These are phyloP conservation scores for Backusella australiensis DNA, from an alignment of 192 early-diverging fungal genomes.

Conservation along the genomic window DNA sequence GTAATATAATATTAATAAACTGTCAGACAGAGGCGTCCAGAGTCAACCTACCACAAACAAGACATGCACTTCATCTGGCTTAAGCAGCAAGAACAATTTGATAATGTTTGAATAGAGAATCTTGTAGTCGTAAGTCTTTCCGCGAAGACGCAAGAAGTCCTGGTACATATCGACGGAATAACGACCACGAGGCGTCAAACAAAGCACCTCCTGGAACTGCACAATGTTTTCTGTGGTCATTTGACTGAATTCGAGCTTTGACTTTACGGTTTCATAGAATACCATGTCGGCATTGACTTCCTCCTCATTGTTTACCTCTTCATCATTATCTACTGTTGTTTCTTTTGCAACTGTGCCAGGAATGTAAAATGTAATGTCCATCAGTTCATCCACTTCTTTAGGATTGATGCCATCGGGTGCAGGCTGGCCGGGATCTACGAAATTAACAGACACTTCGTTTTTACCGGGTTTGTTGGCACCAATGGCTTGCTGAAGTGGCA, in stretches of 20 bases:
- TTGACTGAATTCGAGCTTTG: conserved; percentile 85
- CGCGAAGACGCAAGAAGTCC: conserved; percentile 88
- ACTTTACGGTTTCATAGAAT: conserved; percentile 91
- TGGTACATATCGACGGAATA: conserved; percentile 94
- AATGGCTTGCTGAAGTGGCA: conserved; percentile 85
- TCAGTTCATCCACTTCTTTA: conserved; percentile 57
- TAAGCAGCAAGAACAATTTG: conserved; percentile 85
- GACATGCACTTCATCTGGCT: conserved; percentile 91
- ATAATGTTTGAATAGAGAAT: conserved; percentile 84
- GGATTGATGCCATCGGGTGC: conserved; percentile 46
- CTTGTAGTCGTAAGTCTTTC: conserved; percentile 98
- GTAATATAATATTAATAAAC: neutral
- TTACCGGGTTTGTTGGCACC: conserved; percentile 82
- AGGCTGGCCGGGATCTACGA: conserved; percentile 64
- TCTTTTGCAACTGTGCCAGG: conserved; percentile 34
- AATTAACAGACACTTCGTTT: conserved; percentile 92
- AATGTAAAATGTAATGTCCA: conserved; percentile 15
- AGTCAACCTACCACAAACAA: conserved; percentile 68
- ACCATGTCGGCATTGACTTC: conserved; percentile 63
- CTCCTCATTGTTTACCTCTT: conserved; percentile 56
- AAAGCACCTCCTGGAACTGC: conserved; percentile 84
- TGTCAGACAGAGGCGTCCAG: neutral
- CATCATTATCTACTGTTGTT: conserved; percentile 45
- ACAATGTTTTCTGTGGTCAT: conserved; percentile 87
- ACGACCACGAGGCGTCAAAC: conserved; percentile 93